Evolutionary conservation across 352 stramenopile genomes (phyloP), one percentile per base, ranked within the genome.

Genomic region (Globisporangium viniferum): DNA sequence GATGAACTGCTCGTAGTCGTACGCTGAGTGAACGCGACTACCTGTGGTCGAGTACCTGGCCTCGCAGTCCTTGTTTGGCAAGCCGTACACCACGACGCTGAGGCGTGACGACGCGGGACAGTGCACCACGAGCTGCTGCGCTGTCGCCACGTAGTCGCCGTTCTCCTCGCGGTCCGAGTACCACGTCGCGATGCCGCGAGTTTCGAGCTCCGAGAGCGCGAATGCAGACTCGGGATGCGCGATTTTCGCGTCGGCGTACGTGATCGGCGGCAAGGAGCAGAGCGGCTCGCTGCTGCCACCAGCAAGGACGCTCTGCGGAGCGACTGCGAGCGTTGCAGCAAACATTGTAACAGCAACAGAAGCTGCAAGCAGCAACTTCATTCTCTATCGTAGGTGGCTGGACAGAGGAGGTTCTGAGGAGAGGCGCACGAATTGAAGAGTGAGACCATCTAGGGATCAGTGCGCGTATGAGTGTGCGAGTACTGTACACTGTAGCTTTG

Each of bases 11-110:
- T 63, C 68, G 67, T 93, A 93, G 56, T 88, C 70, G 1, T 2
- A 44, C 5, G 54, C 73, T 0, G 73, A 64, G 60, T 80, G 84
- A 14, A 73, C 72, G 53, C 78, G 75, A 2, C 69, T 76, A 10
- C 72, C 78, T 2, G 70, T 64, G 20, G 72, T 64, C 62, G 81
- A 91, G 61, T 86, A 81, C 53, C 75, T 76, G 0, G 77, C 80
- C 4, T 79, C 75, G 56, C 86, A 93, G 73, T 93, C 84, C 60
- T 92, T 92, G 71, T 91, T 86, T 8, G 84, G 81, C 24, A 93
- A 64, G 4, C 84, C 86, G 73, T 92, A 91, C 44, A 92, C 75
- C 5, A 92, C 80, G 33, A 90, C 59, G 62, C 68, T 89, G 9
- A 91, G 69, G 9, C 81, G 79, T 41, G 78, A 77, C 12, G 77